Conservation (phyloP, 2,329 filamentous ascomycete genomes). For the Penicillium sp. region DNA sequence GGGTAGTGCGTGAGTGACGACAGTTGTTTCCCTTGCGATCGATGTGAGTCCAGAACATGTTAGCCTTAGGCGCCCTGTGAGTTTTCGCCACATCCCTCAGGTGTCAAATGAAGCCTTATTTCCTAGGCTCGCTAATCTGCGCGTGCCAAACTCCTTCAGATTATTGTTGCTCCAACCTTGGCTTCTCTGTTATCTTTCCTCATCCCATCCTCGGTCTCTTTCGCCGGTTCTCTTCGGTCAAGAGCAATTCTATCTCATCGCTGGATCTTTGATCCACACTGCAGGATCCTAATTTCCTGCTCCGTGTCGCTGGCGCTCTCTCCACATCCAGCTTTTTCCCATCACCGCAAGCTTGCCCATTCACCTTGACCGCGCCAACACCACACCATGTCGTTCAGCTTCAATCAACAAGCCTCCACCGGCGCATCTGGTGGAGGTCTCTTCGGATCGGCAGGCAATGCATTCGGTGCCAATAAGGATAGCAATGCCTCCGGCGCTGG, state of each 20-base stretch:
- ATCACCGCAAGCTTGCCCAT: constrained; percentile 24
- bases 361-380: constrained; percentile 20
- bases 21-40: constrained; percentile 28
- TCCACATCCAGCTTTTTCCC: constrained; percentile 19
- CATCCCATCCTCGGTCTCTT: constrained; percentile 1
- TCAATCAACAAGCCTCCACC: constrained; percentile 40
- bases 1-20: constrained; percentile 25
- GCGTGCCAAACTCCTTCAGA: constrained; percentile 28
- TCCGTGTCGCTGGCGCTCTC: constrained; percentile 15
- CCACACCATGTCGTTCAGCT: constrained; percentile 38
- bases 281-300: constrained; percentile 15
- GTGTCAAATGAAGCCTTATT: constrained; percentile 17
- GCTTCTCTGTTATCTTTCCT: constrained; percentile 7
- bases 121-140: constrained; percentile 18
- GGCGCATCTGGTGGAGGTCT: constrained; percentile 35
- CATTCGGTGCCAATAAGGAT: constrained; percentile 35
- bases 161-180: constrained; percentile 20
- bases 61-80: constrained; percentile 25
- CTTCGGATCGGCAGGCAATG: constrained; percentile 36
- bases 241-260: constrained; percentile 6
- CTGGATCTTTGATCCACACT: constrained; percentile 10
- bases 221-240: constrained; percentile 4
- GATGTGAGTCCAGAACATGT: constrained; percentile 34
- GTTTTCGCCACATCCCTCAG: constrained; percentile 4
- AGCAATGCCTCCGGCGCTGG: constrained; percentile 32